Percentiles rank a stretch among this genome's conserved stretches.
Evolutionary conservation across 148 eudicot genomes (phyloP).

Genomic region (Persicaria tinctoria): DNA sequence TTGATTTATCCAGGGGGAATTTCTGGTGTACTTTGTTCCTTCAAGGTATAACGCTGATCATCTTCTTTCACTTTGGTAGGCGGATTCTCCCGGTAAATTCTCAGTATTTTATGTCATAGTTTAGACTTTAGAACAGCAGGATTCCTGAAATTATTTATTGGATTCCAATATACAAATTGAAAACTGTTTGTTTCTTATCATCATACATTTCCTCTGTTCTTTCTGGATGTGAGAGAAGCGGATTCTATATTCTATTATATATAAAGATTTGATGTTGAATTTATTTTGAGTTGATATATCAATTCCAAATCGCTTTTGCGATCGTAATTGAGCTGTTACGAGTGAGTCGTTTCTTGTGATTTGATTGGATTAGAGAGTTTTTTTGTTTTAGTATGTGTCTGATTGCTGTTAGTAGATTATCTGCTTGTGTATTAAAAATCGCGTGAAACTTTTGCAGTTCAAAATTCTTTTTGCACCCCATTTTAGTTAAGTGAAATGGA

Average conservation of each 20-base stretch:
- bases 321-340: neutral
- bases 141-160: neutral
- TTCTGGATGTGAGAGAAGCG: neutral
- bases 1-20: neutral
- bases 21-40: slow-evolving; percentile 3
- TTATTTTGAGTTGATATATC: neutral
- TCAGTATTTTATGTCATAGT: neutral
- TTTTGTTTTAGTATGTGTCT: neutral
- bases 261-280: neutral
- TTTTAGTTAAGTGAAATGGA: neutral
- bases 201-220: neutral
- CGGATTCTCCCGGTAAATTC: neutral
- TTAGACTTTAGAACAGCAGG: neutral
- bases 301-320: neutral
- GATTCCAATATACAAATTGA: neutral
- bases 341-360: neutral
- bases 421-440: neutral
- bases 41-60: slow-evolving; percentile 17
- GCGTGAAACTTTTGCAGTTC: neutral
- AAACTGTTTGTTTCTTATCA: too few relatives aligned
- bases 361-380: neutral
- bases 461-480: neutral
- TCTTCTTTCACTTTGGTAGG: slow-evolving; percentile 16
- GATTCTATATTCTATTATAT: neutral
- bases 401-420: neutral